Percentiles rank a stretch among this genome's conserved stretches.
Conservation (phyloP, 768 basidiomycete genomes). For the Boletus barrowsii region DNA sequence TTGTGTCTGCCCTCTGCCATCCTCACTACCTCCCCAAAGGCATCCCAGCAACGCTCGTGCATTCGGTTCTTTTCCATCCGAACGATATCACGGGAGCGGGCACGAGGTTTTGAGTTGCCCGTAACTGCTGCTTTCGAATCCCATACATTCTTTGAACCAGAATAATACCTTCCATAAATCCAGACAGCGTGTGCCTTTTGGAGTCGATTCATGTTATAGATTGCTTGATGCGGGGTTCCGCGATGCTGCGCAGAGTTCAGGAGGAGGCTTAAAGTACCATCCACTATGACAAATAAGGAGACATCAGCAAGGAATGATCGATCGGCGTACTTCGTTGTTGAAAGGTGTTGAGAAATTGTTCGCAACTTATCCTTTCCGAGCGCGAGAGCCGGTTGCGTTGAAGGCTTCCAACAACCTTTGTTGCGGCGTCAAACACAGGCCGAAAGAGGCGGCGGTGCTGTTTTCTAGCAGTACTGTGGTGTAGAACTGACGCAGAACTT, state of each 20-base stretch:
- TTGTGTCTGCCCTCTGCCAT: conserved; percentile 58
- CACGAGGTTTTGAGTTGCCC: conserved; percentile 20
- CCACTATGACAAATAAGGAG: conserved; percentile 46
- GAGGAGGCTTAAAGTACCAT: conserved; percentile 61
- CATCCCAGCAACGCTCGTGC: conserved; percentile 41
- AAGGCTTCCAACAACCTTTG: conserved; percentile 39
- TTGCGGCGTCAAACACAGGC: conserved; percentile 54
- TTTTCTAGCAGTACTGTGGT: conserved; percentile 42
- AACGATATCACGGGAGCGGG: conserved; percentile 16
- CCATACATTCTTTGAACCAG: conserved; percentile 34
- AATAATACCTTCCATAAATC: conserved; percentile 20
- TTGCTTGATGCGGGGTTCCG: conserved; percentile 58
- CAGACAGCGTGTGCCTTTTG: conserved; percentile 25
- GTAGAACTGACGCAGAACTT: conserved; percentile 55
- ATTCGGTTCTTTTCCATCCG: conserved; percentile 27
- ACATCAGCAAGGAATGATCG: background rate
- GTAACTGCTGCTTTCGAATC: conserved; percentile 33
- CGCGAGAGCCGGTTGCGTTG: conserved; percentile 28
- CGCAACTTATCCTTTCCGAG: conserved; percentile 30
- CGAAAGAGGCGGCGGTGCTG: conserved; percentile 50
- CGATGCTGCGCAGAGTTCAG: conserved; percentile 60
- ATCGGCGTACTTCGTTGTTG: conserved; percentile 48
- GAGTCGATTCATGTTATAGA: conserved; percentile 48
- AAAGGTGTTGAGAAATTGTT: conserved; percentile 51
- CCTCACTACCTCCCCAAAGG: conserved; percentile 50